Conservation (phyloP, 83 land plant species). For the Picea abies region DNA sequence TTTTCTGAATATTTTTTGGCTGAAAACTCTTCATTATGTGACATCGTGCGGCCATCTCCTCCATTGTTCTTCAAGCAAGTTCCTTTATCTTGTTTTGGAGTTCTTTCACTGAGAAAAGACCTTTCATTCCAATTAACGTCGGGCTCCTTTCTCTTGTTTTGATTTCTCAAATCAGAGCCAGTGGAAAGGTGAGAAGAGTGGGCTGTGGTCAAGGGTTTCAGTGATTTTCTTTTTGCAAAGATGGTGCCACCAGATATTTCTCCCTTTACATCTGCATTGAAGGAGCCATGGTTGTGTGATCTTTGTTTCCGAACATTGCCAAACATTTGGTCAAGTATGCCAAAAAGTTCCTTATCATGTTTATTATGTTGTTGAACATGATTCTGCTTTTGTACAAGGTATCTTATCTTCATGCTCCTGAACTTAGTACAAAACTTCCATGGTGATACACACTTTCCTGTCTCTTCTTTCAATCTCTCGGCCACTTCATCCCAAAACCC, state of each 20-base stretch:
- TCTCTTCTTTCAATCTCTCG: background rate
- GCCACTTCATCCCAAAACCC: background rate
- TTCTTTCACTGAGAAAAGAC: background rate
- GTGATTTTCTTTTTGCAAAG: background rate
- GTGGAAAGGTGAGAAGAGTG: background rate
- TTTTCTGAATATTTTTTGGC: too few relatives aligned
- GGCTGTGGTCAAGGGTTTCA: background rate
- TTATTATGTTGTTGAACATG: background rate
- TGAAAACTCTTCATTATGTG: too few relatives aligned
- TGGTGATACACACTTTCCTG: conserved; percentile 8
- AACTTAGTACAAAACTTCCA: background rate
- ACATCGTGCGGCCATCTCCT: too few relatives aligned
- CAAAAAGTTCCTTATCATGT: background rate
- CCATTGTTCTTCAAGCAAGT: too few relatives aligned
- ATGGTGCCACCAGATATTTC: background rate
- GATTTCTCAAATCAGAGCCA: background rate
- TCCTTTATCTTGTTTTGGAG: too few relatives aligned
- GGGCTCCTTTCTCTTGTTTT: background rate
- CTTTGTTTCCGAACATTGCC: background rate
- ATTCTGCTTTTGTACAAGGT: background rate
- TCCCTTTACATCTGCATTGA: background rate
- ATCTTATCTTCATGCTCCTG: background rate
- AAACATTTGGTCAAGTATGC: conserved; percentile 2
- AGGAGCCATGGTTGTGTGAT: background rate
- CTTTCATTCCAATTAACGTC: background rate